phyloP scores from a whole-genome alignment of 1,284 basidiomycete genomes.

The Xerocomus amazonicus region DNA sequence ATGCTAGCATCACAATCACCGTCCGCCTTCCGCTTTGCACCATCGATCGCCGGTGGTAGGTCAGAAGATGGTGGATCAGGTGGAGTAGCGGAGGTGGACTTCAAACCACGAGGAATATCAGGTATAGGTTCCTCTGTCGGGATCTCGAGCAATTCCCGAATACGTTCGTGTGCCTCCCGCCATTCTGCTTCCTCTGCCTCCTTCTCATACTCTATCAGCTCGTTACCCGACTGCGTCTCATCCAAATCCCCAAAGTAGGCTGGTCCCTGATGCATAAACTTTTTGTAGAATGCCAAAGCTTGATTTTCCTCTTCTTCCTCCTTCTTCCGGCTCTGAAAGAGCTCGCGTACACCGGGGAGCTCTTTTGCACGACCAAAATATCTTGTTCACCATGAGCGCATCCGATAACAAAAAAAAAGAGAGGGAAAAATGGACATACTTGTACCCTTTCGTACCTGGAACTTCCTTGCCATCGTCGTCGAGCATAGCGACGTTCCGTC shows the following conservation, averaged over 20 bases:
- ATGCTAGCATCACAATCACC: constrained; percentile 42
- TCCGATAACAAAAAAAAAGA: background rate
- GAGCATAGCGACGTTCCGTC: constrained; percentile 85
- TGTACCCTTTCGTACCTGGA: constrained; percentile 97
- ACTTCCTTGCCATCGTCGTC: constrained; percentile 95
- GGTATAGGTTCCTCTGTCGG: constrained; percentile 50
- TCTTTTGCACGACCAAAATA: constrained; percentile 98
- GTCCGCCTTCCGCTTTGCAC: constrained; percentile 52
- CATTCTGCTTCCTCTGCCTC: constrained; percentile 78
- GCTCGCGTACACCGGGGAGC: constrained; percentile 91
- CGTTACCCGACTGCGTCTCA: constrained; percentile 59
- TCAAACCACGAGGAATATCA: constrained; percentile 40
- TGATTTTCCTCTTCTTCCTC: constrained; percentile 85
- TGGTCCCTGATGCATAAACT: constrained; percentile 85
- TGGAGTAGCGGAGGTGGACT: constrained; percentile 17
- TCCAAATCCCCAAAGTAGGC: constrained; percentile 92
- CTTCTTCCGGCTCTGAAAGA: constrained; percentile 82
- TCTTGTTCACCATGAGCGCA: constrained; percentile 38
- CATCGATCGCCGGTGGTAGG: constrained; percentile 12
- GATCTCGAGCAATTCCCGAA: constrained; percentile 57
- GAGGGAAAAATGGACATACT: constrained; percentile 50
- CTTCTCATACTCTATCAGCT: constrained; percentile 69
- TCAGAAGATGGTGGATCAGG: constrained; percentile 21
- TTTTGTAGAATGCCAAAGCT: constrained; percentile 76
- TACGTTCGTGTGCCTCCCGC: constrained; percentile 59